These are phyloP conservation scores for Cenococcum geophilum DNA, from an alignment of 495 filamentous ascomycete species.

Conservation along the genomic window DNA sequence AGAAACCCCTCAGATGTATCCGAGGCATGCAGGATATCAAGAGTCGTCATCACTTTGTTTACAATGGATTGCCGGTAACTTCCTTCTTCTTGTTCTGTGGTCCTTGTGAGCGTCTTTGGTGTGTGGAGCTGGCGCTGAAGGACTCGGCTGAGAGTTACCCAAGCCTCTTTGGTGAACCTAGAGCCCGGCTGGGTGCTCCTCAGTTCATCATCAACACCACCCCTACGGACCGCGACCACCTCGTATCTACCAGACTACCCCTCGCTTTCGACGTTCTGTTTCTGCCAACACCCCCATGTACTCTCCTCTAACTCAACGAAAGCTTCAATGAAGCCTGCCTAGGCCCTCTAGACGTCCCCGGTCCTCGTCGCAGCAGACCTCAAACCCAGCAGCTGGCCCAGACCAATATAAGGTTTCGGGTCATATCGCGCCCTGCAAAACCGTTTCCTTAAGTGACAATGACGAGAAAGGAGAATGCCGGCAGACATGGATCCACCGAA, in stretches of 20 bases:
- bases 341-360: not conserved
- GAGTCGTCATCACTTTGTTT: no score
- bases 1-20: not conserved
- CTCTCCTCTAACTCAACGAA: not conserved
- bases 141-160: not conserved
- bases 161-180: not conserved
- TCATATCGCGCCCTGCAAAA: conserved; percentile 7
- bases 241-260: not conserved
- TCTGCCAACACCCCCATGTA: not conserved
- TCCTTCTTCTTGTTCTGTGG: not conserved
- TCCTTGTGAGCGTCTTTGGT: not conserved
- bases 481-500: conserved; percentile 57
- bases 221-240: not conserved
- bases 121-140: not conserved
- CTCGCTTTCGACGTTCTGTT: not conserved
- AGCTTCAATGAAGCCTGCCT: conserved; percentile 7
- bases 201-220: not conserved
- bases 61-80: not conserved
- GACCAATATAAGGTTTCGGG: conserved; percentile 3
- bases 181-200: not conserved
- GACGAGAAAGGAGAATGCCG: conserved; percentile 52
- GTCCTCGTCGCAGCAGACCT: conserved; percentile 6
- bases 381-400: conserved; percentile 10
- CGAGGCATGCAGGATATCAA: not conserved
- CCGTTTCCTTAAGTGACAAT: conserved; percentile 36